phyloP scores from a whole-genome alignment of 2,329 filamentous ascomycete species.

The Diaporthe capsici region DNA sequence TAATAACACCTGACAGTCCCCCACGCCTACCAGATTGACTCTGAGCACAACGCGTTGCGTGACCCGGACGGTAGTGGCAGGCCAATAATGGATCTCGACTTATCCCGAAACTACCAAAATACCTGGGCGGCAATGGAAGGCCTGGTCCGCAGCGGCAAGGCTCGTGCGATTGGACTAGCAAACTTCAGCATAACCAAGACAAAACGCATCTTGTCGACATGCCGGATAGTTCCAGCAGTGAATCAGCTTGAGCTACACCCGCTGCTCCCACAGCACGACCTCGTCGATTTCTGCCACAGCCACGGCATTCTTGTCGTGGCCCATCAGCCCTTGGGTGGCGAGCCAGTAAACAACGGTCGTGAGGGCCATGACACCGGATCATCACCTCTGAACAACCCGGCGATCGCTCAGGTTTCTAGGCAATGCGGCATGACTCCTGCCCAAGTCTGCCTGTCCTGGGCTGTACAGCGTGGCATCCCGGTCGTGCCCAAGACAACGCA shows the following conservation, averaged over 20 bases:
- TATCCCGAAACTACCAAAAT: conserved; percentile 11
- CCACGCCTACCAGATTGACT: background rate
- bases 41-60: background rate
- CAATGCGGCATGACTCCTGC: conserved; percentile 41
- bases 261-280: conserved; percentile 62
- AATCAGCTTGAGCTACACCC: conserved; percentile 85
- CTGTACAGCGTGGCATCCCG: conserved; percentile 11
- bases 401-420: conserved; percentile 45
- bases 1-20: background rate
- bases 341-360: background rate
- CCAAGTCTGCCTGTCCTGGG: conserved; percentile 30
- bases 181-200: conserved; percentile 73
- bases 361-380: background rate
- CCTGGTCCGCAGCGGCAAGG: conserved; percentile 68
- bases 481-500: conserved; percentile 30
- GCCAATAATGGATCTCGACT: background rate
- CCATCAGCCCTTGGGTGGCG: conserved; percentile 65
- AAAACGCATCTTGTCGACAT: conserved; percentile 66
- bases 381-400: conserved; percentile 40
- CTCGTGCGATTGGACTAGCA: conserved; percentile 78
- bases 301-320: conserved; percentile 65
- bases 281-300: background rate
- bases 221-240: conserved; percentile 71
- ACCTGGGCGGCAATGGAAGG: conserved; percentile 48
- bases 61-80: background rate